phyloP scores from a whole-genome alignment of 2,329 filamentous ascomycete genomes.

The Neonectria hederae region DNA sequence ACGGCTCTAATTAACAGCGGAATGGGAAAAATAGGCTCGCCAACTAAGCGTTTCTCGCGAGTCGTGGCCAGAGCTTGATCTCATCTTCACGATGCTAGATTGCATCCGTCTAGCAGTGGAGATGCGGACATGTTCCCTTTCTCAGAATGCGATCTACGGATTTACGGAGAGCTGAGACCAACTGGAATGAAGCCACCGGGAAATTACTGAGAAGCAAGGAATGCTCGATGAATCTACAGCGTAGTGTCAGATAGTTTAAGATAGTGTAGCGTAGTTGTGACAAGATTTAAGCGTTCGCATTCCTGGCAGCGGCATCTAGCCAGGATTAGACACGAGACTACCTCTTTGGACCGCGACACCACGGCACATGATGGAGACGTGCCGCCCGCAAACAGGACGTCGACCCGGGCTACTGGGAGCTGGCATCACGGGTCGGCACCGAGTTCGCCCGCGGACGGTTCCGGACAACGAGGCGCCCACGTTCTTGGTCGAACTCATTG shows the following conservation, averaged over 20 bases:
- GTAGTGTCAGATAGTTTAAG: background rate
- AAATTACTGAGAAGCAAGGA: background rate
- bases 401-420: background rate
- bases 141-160: background rate
- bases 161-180: background rate
- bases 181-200: background rate
- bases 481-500: background rate
- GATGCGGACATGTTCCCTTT: background rate
- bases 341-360: background rate
- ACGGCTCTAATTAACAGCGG: background rate
- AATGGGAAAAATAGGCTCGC: background rate
- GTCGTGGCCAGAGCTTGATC: background rate
- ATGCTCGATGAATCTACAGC: background rate
- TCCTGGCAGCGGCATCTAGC: background rate
- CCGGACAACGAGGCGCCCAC: background rate
- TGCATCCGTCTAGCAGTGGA: background rate
- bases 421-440: background rate
- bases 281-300: background rate
- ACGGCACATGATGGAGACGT: background rate
- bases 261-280: background rate
- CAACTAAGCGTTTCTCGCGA: background rate
- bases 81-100: background rate
- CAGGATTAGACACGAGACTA: background rate
- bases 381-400: background rate
- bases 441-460: background rate